Conservation (phyloP, 192 early-diverging fungal genomes). For the Podila epigama region DNA sequence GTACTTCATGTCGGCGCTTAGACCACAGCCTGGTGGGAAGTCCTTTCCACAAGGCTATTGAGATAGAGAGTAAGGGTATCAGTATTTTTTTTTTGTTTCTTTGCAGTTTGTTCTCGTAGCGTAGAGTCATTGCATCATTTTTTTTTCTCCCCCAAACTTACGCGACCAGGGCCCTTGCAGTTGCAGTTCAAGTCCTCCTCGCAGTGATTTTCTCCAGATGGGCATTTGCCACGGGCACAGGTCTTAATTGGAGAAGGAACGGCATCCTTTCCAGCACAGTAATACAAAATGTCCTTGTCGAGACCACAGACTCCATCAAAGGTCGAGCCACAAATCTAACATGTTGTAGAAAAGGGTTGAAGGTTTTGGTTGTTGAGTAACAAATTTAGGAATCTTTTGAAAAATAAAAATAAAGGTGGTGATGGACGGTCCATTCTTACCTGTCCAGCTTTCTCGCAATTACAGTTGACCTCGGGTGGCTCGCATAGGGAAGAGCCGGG, state of each 20-base stretch:
- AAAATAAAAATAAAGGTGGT: not conserved
- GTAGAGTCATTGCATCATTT: too few species aligned
- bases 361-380: too few species aligned
- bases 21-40: not conserved
- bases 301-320: not conserved
- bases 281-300: not conserved
- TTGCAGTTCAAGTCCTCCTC: not conserved
- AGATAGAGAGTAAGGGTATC: not conserved
- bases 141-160: not conserved
- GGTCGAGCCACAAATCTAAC: constrained; percentile 11
- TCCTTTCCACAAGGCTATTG: constrained; percentile 7
- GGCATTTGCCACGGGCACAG: not conserved
- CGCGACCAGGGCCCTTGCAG: not conserved
- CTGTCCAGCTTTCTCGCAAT: not conserved
- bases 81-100: too few species aligned
- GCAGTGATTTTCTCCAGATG: not conserved
- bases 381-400: not conserved
- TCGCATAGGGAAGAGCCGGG: not conserved
- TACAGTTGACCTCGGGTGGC: not conserved
- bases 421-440: not conserved
- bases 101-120: too few species aligned
- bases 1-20: constrained; percentile 3
- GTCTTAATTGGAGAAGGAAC: not conserved
- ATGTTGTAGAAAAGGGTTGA: not conserved
- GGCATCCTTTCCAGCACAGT: not conserved